Conservation (phyloP, 495 filamentous ascomycete species). For the Annulohypoxylon bovei region DNA sequence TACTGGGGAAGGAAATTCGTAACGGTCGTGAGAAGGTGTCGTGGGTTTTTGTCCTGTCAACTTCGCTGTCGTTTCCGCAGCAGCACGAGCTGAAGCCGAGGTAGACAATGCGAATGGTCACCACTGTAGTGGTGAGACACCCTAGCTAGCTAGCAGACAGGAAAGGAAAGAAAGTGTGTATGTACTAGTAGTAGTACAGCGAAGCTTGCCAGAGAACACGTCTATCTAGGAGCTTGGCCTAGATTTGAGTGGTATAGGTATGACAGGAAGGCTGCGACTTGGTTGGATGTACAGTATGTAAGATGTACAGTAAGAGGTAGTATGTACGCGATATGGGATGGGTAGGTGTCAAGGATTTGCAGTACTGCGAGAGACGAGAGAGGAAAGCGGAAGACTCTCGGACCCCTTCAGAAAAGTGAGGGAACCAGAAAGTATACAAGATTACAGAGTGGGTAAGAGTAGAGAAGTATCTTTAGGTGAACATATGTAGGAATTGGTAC, state of each 20-base stretch:
- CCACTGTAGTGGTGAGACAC: conserved; percentile 47
- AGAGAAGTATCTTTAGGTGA: conserved; percentile 16
- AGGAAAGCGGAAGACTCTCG: not conserved
- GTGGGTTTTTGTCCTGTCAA: conserved; percentile 50
- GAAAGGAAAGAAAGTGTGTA: conserved; percentile 15
- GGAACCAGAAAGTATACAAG: not conserved
- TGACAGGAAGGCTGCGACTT: conserved; percentile 13
- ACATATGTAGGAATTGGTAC: conserved; percentile 22
- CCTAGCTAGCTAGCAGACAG: not conserved
- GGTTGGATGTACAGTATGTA: conserved; percentile 7
- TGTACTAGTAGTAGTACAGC: conserved; percentile 15
- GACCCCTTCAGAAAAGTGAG: not conserved
- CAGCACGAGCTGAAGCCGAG: conserved; percentile 47
- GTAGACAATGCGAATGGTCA: conserved; percentile 60
- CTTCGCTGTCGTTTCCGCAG: conserved; percentile 52
- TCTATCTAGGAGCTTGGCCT: conserved; percentile 6
- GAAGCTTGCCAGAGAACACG: conserved; percentile 3
- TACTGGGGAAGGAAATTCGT: conserved; percentile 46
- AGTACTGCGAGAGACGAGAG: not conserved
- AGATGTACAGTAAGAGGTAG: not conserved
- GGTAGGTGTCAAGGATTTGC: conserved; percentile 11
- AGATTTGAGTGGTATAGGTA: conserved; percentile 1
- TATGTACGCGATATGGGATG: conserved; percentile 4
- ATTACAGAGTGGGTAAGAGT: conserved; percentile 4
- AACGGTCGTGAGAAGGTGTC: conserved; percentile 51